These are phyloP conservation scores for Pestalotiopsis sp. DNA, from an alignment of 2,329 filamentous ascomycete species.

Conservation along the genomic window DNA sequence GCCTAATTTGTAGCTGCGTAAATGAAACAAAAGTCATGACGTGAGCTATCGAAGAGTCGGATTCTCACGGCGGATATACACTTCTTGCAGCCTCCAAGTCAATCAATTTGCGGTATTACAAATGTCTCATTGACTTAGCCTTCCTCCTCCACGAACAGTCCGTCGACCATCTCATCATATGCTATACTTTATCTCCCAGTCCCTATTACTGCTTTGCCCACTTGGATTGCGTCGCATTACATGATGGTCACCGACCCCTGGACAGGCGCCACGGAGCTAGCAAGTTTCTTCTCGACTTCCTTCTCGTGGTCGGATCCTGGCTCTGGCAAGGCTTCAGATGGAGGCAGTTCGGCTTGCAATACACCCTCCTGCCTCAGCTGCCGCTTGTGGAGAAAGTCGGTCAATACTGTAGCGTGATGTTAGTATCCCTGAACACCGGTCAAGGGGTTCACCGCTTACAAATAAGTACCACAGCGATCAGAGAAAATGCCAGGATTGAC, in stretches of 20 bases:
- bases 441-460: background rate
- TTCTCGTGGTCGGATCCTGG: background rate
- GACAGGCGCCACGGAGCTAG: background rate
- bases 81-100: too few species aligned
- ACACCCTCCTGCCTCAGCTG: conserved; percentile 13
- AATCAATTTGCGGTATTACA: too few species aligned
- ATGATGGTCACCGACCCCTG: background rate
- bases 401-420: background rate
- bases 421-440: background rate
- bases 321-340: background rate
- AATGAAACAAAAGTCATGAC: too few species aligned
- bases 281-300: background rate
- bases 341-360: conserved; percentile 1
- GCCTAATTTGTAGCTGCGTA: too few species aligned
- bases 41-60: too few species aligned
- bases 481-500: conserved; percentile 12
- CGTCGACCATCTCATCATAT: too few species aligned
- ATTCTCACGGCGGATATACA: too few species aligned
- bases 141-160: too few species aligned
- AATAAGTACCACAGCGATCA: conserved; percentile 5
- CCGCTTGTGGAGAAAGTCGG: conserved; percentile 16
- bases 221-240: background rate
- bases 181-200: too few species aligned
- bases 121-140: too few species aligned
- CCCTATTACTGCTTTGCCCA: too few species aligned